These are phyloP conservation scores for Chrysoporthe puriensis DNA, from an alignment of 2,329 filamentous ascomycete genomes.

Conservation along the genomic window DNA sequence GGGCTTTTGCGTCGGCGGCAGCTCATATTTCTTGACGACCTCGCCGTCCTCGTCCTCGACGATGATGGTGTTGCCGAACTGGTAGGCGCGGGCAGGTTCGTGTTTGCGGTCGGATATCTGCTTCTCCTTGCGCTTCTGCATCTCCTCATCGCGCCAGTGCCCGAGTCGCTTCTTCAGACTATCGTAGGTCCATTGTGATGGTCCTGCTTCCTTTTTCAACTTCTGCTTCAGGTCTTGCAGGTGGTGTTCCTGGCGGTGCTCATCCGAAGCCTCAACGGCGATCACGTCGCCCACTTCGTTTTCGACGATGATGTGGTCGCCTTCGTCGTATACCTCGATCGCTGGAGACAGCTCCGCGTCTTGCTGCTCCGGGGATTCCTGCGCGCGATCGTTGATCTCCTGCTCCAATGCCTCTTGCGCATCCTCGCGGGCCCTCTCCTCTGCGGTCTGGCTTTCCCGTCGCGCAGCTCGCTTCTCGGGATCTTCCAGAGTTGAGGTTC, in stretches of 20 bases:
- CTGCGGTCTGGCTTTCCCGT: slow-evolving; percentile 12
- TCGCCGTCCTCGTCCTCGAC: slow-evolving; percentile 87
- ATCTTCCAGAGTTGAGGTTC: slow-evolving; percentile 30
- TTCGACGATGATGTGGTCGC: slow-evolving; percentile 78
- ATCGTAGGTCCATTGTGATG: slow-evolving; percentile 48
- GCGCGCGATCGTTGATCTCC: slow-evolving; percentile 17
- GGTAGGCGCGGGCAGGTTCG: slow-evolving; percentile 80
- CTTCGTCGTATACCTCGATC: slow-evolving; percentile 80
- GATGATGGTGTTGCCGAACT: slow-evolving; percentile 85
- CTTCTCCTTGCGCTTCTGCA: slow-evolving; percentile 65
- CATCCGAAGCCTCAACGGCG: slow-evolving; percentile 56
- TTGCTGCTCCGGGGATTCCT: slow-evolving; percentile 15
- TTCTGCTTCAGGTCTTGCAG: slow-evolving; percentile 37
- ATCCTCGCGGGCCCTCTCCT: slow-evolving; percentile 30
- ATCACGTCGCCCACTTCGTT: slow-evolving; percentile 87
- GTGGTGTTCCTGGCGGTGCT: slow-evolving; percentile 30
- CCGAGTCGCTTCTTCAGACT: slow-evolving; percentile 54
- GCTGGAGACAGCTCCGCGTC: slow-evolving; percentile 28
- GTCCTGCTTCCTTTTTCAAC: slow-evolving; percentile 39
- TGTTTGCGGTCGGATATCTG: slow-evolving; percentile 58
- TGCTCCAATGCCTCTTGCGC: slow-evolving; percentile 37
- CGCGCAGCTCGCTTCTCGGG: slow-evolving; percentile 33
- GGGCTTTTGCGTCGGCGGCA: slow-evolving; percentile 59
- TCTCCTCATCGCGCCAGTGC: slow-evolving; percentile 61
- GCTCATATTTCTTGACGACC: slow-evolving; percentile 81